Conservation (phyloP, 805 yeast species). For the Dipodascopsis uninucleata region DNA sequence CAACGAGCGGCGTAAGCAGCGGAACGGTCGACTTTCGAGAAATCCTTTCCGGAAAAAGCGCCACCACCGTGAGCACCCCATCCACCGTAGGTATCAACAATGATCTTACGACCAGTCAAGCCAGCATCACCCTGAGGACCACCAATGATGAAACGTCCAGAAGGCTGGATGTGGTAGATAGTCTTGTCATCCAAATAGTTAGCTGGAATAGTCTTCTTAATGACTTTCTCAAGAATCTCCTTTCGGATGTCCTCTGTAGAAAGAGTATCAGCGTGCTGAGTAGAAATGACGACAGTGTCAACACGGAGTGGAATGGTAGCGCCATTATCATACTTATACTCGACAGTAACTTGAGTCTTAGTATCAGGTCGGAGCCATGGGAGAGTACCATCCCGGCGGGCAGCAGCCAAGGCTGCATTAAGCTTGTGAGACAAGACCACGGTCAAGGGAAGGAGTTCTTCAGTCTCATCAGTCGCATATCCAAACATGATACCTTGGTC, state of each 20-base stretch:
- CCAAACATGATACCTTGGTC: conserved; percentile 99
- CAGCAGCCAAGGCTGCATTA: conserved; percentile 93
- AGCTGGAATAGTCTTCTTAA: conserved; percentile 89
- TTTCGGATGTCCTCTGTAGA: conserved; percentile 87
- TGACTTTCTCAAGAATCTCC: conserved; percentile 71
- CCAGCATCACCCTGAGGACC: conserved; percentile 99
- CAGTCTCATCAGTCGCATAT: conserved; percentile 98
- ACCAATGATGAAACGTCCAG: conserved; percentile 99
- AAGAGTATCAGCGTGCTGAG: conserved; percentile 97
- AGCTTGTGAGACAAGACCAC: conserved; percentile 90
- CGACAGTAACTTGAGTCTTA: conserved; percentile 98
- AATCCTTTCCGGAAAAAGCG: conserved; percentile 99
- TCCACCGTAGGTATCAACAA: conserved; percentile 99
- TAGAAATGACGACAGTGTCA: conserved; percentile 94
- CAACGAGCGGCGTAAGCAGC: conserved; percentile 99
- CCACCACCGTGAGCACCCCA: conserved; percentile 99
- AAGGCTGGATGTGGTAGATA: conserved; percentile 96
- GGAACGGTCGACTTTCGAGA: conserved; percentile 99
- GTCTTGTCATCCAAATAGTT: conserved; percentile 90
- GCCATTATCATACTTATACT: conserved; percentile 90
- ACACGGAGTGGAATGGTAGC: conserved; percentile 94
- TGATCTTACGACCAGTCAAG: conserved; percentile 98
- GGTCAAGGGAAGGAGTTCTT: conserved; percentile 94
- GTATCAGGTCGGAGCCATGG: conserved; percentile 99
- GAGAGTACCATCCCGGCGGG: conserved; percentile 92